phyloP scores from a whole-genome alignment of 2,329 filamentous ascomycete species.

The Colletotrichum sp. region DNA sequence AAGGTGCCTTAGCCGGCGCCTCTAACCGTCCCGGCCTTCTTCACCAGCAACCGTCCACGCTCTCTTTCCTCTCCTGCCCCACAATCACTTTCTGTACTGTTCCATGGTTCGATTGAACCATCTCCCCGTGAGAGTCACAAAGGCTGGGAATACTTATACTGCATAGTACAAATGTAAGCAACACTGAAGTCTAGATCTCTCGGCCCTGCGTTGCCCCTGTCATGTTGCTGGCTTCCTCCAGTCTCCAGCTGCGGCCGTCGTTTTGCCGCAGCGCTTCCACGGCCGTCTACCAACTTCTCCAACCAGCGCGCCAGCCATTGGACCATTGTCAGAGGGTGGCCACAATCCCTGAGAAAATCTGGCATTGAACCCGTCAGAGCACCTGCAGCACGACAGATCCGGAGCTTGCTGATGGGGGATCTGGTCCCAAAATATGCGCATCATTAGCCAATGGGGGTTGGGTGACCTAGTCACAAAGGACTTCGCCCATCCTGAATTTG shows the following conservation, averaged over 20 bases:
- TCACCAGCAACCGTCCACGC: background rate
- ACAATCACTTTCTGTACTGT: background rate
- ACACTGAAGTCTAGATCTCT: background rate
- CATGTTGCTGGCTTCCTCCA: background rate
- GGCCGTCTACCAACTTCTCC: background rate
- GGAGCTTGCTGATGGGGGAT: background rate
- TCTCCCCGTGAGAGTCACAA: background rate
- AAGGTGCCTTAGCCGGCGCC: background rate
- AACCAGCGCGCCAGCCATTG: background rate
- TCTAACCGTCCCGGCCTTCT: background rate
- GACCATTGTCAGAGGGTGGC: background rate
- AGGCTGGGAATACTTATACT: background rate
- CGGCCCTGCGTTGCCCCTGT: background rate
- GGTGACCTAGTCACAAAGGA: background rate
- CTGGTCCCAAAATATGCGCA: background rate
- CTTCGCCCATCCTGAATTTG: background rate
- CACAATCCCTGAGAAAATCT: background rate
- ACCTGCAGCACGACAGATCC: background rate
- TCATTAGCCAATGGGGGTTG: background rate
- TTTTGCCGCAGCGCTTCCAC: background rate
- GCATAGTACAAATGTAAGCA: background rate
- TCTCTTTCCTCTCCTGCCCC: background rate
- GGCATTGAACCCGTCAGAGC: background rate
- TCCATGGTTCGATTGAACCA: background rate
- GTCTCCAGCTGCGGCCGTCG: background rate